A percentile compares a stretch with the other conserved stretches of the same genome.
These are phyloP conservation scores for Irpex lacteus DNA, from an alignment of 1,284 basidiomycete genomes.

Conservation along the genomic window DNA sequence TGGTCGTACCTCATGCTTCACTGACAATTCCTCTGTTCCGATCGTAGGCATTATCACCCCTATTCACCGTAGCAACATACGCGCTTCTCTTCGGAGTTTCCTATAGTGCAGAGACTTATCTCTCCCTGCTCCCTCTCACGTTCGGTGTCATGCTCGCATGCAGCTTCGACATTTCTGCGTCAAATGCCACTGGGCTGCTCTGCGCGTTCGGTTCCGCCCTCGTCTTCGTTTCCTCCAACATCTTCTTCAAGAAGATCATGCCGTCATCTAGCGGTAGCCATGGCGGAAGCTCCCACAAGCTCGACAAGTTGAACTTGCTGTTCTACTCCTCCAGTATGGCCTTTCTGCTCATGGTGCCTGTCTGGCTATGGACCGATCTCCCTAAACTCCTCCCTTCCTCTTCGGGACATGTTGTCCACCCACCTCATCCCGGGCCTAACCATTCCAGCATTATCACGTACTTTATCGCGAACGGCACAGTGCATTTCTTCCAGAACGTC, in stretches of 20 bases:
- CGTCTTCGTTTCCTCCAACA: constrained; percentile 97
- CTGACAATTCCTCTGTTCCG: not conserved
- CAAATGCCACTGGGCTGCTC: constrained; percentile 79
- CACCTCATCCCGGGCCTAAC: constrained; percentile 37
- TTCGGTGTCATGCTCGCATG: constrained; percentile 97
- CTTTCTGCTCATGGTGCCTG: constrained; percentile 91
- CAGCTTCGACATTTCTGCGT: constrained; percentile 87
- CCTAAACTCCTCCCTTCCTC: constrained; percentile 53
- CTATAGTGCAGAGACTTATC: constrained; percentile 89
- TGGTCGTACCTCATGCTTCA: not conserved
- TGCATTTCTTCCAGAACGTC: constrained; percentile 96
- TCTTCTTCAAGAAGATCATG: constrained; percentile 99
- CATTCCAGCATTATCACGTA: constrained; percentile 59
- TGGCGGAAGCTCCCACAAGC: constrained; percentile 62
- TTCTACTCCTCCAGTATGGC: constrained; percentile 96
- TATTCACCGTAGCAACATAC: constrained; percentile 96
- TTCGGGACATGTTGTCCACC: constrained; percentile 45
- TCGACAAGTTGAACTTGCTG: constrained; percentile 97
- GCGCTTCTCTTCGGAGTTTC: constrained; percentile 89
- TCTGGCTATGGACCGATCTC: constrained; percentile 89
- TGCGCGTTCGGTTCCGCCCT: constrained; percentile 94
- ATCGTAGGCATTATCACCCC: constrained; percentile 85
- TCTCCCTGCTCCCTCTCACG: constrained; percentile 93
- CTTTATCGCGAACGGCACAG: constrained; percentile 90
- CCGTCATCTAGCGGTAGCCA: constrained; percentile 44